A percentile compares a stretch with the other conserved stretches of the same genome.
phyloP scores from a whole-genome alignment of 108 stramenopile species.

The Skeletonema grethae region DNA sequence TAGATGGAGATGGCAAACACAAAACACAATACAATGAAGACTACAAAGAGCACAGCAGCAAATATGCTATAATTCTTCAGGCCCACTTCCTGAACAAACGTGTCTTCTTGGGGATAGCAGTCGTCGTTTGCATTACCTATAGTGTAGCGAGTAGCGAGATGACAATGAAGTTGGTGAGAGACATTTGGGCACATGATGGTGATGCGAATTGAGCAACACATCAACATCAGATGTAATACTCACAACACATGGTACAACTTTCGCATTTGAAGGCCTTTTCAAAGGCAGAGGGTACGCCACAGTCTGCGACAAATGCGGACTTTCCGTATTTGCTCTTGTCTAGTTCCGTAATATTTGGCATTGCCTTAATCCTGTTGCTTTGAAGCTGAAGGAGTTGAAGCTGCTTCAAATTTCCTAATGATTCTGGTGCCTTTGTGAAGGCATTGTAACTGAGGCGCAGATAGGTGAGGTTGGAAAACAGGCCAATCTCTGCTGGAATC shows the following conservation, averaged over 20 bases:
- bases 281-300: constrained; percentile 38
- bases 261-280: constrained; percentile 8
- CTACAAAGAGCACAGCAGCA: too few species aligned
- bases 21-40: too few species aligned
- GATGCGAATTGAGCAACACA: background rate
- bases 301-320: constrained; percentile 28
- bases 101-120: too few species aligned
- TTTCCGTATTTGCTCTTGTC: background rate
- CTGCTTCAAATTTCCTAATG: background rate
- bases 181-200: background rate
- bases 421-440: constrained; percentile 30
- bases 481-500: constrained; percentile 57
- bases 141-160: too few species aligned
- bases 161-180: background rate
- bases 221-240: background rate
- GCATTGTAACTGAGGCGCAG: constrained; percentile 57
- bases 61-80: too few species aligned
- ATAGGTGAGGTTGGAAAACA: constrained; percentile 42
- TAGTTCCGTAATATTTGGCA: background rate
- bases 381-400: constrained; percentile 28
- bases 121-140: too few species aligned
- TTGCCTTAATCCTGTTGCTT: constrained; percentile 11
- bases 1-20: too few species aligned
- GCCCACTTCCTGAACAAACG: too few species aligned
- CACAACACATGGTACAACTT: constrained; percentile 40